Conservation (phyloP, 352 stramenopile species). For the Aphanomyces invadans region DNA sequence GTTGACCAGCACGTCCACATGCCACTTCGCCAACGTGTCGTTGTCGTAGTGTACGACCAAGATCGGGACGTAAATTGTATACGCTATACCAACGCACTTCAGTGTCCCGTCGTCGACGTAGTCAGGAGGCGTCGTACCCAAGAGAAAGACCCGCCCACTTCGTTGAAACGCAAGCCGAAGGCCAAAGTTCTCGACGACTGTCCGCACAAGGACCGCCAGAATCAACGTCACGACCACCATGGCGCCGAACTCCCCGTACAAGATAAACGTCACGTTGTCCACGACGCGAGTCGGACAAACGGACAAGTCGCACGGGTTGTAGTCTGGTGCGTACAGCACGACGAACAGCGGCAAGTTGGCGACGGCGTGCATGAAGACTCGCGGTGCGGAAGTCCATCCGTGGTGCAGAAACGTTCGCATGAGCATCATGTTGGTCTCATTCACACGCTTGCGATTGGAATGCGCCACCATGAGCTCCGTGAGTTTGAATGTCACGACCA, state of each 20-base stretch:
- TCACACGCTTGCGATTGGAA: too few relatives aligned
- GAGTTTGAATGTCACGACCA: constrained; percentile 9
- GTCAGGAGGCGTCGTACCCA: not conserved
- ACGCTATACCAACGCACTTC: not conserved
- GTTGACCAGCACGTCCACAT: not conserved
- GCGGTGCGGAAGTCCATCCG: too few relatives aligned
- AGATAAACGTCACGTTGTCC: not conserved
- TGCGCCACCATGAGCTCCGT: constrained; percentile 3
- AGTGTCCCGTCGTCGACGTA: too few relatives aligned
- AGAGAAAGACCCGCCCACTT: not conserved
- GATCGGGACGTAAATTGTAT: not conserved
- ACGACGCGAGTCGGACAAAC: not conserved
- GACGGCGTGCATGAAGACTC: not conserved
- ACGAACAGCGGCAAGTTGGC: not conserved
- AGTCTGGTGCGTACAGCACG: not conserved
- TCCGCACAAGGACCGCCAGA: not conserved
- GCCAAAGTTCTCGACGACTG: constrained; percentile 11
- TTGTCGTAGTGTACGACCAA: not conserved
- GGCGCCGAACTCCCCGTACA: not conserved
- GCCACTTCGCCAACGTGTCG: not conserved
- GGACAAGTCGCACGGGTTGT: not conserved
- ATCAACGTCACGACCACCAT: not conserved
- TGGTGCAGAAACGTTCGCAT: not conserved
- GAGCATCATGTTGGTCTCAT: not conserved
- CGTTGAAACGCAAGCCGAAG: not conserved